Base-by-base conservation (phyloP, 2,329 filamentous ascomycete genomes). In the Phoma sp. region DNA sequence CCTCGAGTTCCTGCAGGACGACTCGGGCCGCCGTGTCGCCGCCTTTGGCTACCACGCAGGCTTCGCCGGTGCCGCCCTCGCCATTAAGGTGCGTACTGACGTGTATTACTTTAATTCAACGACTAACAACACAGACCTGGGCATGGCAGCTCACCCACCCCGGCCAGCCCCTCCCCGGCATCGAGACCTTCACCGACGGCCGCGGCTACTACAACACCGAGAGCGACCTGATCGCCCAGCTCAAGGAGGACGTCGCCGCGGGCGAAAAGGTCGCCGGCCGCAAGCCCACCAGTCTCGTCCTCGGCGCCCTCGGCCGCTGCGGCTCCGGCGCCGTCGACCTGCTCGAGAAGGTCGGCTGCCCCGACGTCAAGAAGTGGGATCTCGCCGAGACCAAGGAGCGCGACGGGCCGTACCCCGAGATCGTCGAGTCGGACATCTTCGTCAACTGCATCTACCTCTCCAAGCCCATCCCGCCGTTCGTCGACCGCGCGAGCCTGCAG, bases 281-380 rank as follows among this genome's bases (percentile, higher is more conserved):
- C 60, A 79, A 84, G 65, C 92, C 92, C 4, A 85, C 85, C 59
- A 86, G 92, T 56, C 84, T 98, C 56, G 87, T 97, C 47, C 93
- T 97, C 60, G 93, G 93, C 11, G 73, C 72, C 7, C 81, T 89
- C n/a, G 88, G 90, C 33, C 87, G 93, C 62, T 97, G 93, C 71
- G 92, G 93, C 50, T 86, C 84, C 38, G 93, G 93, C 57, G 93
- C 93, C 17, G 87, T 93, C 30, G 90, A 96, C 65, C 81, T 93
- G 54, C 91, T 90, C 74, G 80, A 85, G 64, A 87, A 88, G 76
- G 88, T 87, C 12, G 93, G 92, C 52, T 82, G 93, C 42, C 81
- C 86, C 12, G 83, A 85, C 18, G 88, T 96, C 66, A 75, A 87
- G 56, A 80, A 86, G 75, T 89, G 87, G 86, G 92, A 96, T 79